Evolutionary conservation across 2,329 filamentous ascomycete species (phyloP), one percentile per base, ranked within the genome.

Genomic region (Whalleya microplaca): DNA sequence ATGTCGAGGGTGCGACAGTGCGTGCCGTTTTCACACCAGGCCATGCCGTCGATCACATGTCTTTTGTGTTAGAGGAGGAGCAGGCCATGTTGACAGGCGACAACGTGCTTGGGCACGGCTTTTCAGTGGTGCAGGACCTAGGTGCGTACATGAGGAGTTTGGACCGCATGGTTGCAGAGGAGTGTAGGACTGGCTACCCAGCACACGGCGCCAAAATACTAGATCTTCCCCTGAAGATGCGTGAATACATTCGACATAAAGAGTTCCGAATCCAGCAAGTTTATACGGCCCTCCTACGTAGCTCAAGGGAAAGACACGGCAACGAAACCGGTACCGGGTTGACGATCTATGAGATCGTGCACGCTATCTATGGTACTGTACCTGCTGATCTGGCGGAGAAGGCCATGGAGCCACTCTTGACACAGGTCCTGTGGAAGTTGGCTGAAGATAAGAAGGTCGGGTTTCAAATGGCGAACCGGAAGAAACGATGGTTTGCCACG

Each of bases 11-110:
- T 1, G 73, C 74, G 2, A 61, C 29, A 6, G 19, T 63, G 2
- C 62, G 66, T 27, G 68, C 67, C 29, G 65, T 69, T 49, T 72
- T 79, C 63, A 75, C 76, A 2, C 81, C 80, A 1, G 81, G 93
- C 0, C 92, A 96, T 71, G 88, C 92, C 0, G 77, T 78, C 2
- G 92, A 96, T 69, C 92, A 96, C 72, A 88, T 92, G 80, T 85
- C 84, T 27, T 87, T 96, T 63, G 71, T 92, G 2, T 74, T 96
- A 3, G 83, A 87, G 46, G 90, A 95, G 82, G 80, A 95, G 65
- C 80, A 90, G 64, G 88, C 89, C 40, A 86, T 96, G 78, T 93
- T 96, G 71, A 95, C 91, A 0, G 92, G 88, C 2, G 92, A 96
- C 72, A 95, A 93, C 70, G 87, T 96, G 1, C 81, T 96, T 1